Conservation (phyloP, 306 rosid genomes). For the Fragaria iinumae region DNA sequence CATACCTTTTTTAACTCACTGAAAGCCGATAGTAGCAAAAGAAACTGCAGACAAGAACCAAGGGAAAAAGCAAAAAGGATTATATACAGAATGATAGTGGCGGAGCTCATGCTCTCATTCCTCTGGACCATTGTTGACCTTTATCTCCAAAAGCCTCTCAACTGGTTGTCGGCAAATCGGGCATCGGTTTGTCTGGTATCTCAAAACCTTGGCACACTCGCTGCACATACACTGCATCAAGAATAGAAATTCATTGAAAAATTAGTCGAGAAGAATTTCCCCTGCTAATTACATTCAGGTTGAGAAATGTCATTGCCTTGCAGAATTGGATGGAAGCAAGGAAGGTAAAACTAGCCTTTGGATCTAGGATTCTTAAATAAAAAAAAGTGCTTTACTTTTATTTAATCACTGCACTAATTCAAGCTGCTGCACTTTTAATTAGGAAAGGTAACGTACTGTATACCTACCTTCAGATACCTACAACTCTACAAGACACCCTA, state of each 20-base stretch:
- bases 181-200: conserved; percentile 84
- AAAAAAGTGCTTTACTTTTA: neutral
- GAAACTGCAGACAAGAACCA: conserved; percentile 11
- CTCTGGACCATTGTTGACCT: conserved; percentile 57
- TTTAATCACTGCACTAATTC: neutral
- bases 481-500: neutral
- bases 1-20: conserved; percentile 2
- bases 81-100: conserved; percentile 25
- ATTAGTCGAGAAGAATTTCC: neutral
- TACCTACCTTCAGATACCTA: neutral
- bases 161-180: conserved; percentile 99
- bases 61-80: conserved; percentile 16
- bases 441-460: neutral
- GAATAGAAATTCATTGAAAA: conserved; percentile 23
- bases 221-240: conserved; percentile 90
- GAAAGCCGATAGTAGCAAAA: neutral
- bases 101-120: conserved; percentile 37
- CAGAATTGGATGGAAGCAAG: neutral
- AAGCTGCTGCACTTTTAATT: neutral
- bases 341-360: neutral
- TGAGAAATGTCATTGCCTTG: neutral
- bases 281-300: neutral
- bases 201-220: conserved; percentile 85
- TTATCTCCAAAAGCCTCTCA: conserved; percentile 93
- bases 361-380: neutral